phyloP scores from a whole-genome alignment of 1,284 basidiomycete species.

The Sparassis latifolia region DNA sequence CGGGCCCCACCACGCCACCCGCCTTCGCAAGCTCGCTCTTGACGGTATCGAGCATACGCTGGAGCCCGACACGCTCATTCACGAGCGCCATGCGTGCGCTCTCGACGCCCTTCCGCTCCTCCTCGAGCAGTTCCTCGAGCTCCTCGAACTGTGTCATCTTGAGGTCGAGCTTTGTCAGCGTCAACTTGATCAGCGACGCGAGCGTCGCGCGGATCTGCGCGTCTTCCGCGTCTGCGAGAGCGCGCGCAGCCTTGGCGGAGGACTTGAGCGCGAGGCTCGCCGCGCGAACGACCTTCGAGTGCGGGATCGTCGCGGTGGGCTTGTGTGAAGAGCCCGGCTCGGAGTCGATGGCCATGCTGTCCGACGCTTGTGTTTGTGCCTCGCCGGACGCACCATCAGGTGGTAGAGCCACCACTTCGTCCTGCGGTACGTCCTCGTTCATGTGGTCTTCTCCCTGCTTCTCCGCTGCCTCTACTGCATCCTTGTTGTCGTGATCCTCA shows the following conservation, averaged over 20 bases:
- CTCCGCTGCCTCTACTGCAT: slow-evolving; percentile 12
- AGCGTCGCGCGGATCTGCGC: slow-evolving; percentile 77
- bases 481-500: slow-evolving; percentile 18
- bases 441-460: slow-evolving; percentile 21
- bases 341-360: slow-evolving; percentile 36
- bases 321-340: slow-evolving; percentile 25
- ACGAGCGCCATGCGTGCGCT: slow-evolving; percentile 62
- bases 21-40: slow-evolving; percentile 55
- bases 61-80: slow-evolving; percentile 57
- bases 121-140: slow-evolving; percentile 83
- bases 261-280: slow-evolving; percentile 83
- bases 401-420: slow-evolving; percentile 10
- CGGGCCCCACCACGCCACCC: slow-evolving; percentile 9
- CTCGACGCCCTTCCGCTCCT: slow-evolving; percentile 74
- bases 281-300: slow-evolving; percentile 73
- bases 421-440: slow-evolving; percentile 28
- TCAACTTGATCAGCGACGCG: slow-evolving; percentile 83
- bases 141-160: slow-evolving; percentile 92
- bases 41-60: slow-evolving; percentile 61
- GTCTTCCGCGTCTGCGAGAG: slow-evolving; percentile 85
- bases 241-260: slow-evolving; percentile 81
- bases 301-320: slow-evolving; percentile 43
- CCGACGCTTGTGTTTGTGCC: slow-evolving; percentile 4
- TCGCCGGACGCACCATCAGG: slow-evolving; percentile 1
- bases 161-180: slow-evolving; percentile 88